Percentiles rank a stretch among this genome's conserved stretches.
Conservation (phyloP, 371 early-diverging fungal species). For the Coemansia sp. region DNA sequence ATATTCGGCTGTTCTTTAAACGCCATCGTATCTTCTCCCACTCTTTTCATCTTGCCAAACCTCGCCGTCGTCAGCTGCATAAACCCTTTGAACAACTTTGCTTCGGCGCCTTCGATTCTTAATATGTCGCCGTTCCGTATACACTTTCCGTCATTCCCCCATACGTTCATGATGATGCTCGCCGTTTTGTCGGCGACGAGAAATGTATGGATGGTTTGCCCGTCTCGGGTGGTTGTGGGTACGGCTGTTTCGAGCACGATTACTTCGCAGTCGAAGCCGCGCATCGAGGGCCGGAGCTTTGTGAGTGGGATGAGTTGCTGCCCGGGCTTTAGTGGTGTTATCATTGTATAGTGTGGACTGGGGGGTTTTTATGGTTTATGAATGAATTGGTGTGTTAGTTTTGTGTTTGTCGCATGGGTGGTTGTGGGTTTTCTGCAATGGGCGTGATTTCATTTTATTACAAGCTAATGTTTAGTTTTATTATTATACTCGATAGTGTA, state of each 20-base stretch:
- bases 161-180: slow-evolving; percentile 55
- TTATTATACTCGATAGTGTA: too few species aligned
- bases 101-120: slow-evolving; percentile 54
- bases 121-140: slow-evolving; percentile 60
- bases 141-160: slow-evolving; percentile 55
- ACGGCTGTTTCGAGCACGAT: slow-evolving; percentile 57
- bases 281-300: slow-evolving; percentile 55
- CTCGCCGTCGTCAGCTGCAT: slow-evolving; percentile 43
- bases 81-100: slow-evolving; percentile 52
- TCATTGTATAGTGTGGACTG: slow-evolving; percentile 7
- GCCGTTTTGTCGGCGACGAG: slow-evolving; percentile 60
- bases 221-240: slow-evolving; percentile 54
- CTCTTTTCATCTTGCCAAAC: slow-evolving; percentile 47
- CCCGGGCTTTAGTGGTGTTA: slow-evolving; percentile 34
- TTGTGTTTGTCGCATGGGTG: too few species aligned
- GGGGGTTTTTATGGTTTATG: not conserved
- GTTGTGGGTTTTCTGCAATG: too few species aligned
- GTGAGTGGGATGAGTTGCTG: slow-evolving; percentile 50
- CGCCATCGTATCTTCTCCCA: slow-evolving; percentile 52
- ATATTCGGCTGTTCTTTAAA: slow-evolving; percentile 47
- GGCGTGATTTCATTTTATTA: too few species aligned
- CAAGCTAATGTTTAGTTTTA: too few species aligned
- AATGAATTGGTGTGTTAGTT: too few species aligned
- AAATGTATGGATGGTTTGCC: slow-evolving; percentile 55
- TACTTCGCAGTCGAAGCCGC: slow-evolving; percentile 59